Base-by-base conservation (phyloP, 192 early-diverging fungal genomes). In the Coemansia sp. region DNA sequence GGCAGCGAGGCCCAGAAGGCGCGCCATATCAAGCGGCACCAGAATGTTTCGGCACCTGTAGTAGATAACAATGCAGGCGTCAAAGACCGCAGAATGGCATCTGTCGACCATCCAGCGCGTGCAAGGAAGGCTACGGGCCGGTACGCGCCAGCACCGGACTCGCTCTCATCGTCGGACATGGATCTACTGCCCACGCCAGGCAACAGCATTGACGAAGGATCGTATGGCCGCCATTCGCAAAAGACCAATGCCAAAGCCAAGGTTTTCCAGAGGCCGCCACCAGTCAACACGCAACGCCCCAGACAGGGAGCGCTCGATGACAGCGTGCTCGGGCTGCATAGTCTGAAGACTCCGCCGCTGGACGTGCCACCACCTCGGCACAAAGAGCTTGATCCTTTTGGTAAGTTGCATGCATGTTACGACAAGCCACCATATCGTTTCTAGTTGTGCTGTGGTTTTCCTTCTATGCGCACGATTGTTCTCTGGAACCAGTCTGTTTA, bases 351-450 rank as follows among this genome's bases (percentile, higher is more conserved):
- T 23, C 77, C 67, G 47, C 77, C 65, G 23, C 60, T 52, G 27
- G 72, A 71, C n/a, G 38, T 38, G 23, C 55, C 19, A 10, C 35
- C 54, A n/a, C 38, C 60, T 11, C 67, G 54, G 52, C 65, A 49
- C 37, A 66, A 60, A 52, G 72, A 67, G 23, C 64, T 71, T 14
- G 76, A 79, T 58, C 76, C 76, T 53, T 79, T 79, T 50, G 76
- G 76, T 79, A 79, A 74, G 76, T 66, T 35, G 35, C 2, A 58
- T 22, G 24, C 50, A 27, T 29, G 21, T 1, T 47, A 9, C 1
- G 3, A 48, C 41, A 65, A 57, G 63, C 54, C 62, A 56, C 62
- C n/a, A 3, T 29, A 4, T 29, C 15, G 14, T 49, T 15, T n/a
- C n/a, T 3, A 12, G 43, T 17, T 12, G 43, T 12, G 14, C 4